Base-by-base conservation (phyloP, 31 red algal genomes). In the Bonnemaisonia californica region DNA sequence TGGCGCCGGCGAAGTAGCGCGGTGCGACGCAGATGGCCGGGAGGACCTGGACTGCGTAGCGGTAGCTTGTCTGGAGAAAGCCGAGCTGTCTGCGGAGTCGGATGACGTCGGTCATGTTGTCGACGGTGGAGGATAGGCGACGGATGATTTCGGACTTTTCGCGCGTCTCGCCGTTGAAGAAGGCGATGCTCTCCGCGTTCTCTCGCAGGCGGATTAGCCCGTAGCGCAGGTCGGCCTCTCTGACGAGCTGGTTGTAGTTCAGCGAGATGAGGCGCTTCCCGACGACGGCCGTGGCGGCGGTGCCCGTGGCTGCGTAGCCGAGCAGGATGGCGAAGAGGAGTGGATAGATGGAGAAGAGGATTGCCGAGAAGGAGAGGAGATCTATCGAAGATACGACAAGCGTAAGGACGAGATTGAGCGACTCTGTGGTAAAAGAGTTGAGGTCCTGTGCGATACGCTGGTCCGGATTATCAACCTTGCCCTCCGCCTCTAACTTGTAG, bases 151-250 rank as follows among this genome's bases (percentile, higher is more conserved):
- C 79, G 32, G 35, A 55, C 27, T 76, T 27, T 56, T 94, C 92
- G 4, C 86, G 64, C 62, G 70, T 33, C 41, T 97, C 85, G 24
- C 94, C 94, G 27, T 77, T 60, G 70, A 86, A 97, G 59, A 97
- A 97, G 3, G 94, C 94, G 33, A 97, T 84, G 36, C 80, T 90
- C 60, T 97, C 94, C 54, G 85, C 89, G 70, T 97, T 92, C 80
- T 97, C 94, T 24, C 94, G 85, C 28, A 97, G 62, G 36, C 94
- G 90, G 65, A 93, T 85, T 4, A 97, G 68, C 13, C 67, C 54
- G 62, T 92, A 97, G 3, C 94, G 89, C 67, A 97, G 69, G 59
- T 97, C 90, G 23, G 94, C 94, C 67, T 97, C 94, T 21, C 82
- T 48, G 5, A 79, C 74, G 34, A 97, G 74, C 41, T 87, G 81